Base-by-base conservation (phyloP, 83 land plant species). In the Isoetes engelmannii region DNA sequence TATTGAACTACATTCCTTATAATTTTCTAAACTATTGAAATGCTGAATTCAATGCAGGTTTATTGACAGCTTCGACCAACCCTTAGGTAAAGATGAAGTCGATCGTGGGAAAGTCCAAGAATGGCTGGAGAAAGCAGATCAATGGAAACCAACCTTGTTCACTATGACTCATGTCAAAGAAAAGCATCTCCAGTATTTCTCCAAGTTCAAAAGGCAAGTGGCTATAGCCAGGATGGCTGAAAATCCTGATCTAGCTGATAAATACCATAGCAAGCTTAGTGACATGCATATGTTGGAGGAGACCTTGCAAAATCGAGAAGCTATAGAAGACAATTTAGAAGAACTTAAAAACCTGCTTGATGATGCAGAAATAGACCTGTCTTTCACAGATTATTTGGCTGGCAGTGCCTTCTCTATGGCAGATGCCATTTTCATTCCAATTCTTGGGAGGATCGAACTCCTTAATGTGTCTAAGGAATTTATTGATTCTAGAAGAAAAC, bases 401-500 rank as follows among this genome's bases (percentile, higher is more conserved):
- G 79, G 81, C 17, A 47, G 37, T 54, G 68, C 42, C 48, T 79
- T 79, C 47, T 69, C 79, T 13, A 77, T 75, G 72, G 81, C 81
- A 48, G 81, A 79, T 75, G 80, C 61, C 18, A 70, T 64, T 43
- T 75, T 79, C 12, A 51, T 75, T 53, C 81, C 81, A 44, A 48
- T 75, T 10, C 74, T 79, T 15, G 79, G 74, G 10, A 68, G 81
- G 45, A 69, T 79, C n/a, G 79, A 79, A 63, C 17, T 75, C 43
- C 51, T 79, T 20, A 69, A 75, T 47, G 58, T 60, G 41, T 63
- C 37, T 65, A 68, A 75, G 21, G 80, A 63, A 48, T 85, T 81
- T 54, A 82, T 87, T 59, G 48, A 44, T 13, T 37, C 68, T 57
- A 77, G 96, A 64, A 79, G 83, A 19, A 83, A 69, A 21, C 15